These are phyloP conservation scores for Rhytidiadelphus loreus DNA, from an alignment of 225 moss, liverwort and hornwort genomes.

Conservation along the genomic window DNA sequence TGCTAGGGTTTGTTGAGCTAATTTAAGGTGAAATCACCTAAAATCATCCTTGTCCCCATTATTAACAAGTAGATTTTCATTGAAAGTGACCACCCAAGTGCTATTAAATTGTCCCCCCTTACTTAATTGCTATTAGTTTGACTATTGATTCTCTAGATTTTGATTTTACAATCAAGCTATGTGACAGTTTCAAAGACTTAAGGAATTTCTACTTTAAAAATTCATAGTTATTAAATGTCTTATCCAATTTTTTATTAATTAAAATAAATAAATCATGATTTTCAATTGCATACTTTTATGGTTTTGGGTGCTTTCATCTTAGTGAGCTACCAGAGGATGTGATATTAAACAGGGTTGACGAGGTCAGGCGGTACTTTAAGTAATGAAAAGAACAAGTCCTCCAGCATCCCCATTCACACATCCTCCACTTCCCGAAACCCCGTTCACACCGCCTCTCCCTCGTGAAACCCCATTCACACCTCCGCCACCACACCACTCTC, in stretches of 20 bases:
- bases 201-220: background rate
- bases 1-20: background rate
- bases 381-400: background rate
- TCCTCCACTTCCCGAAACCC: background rate
- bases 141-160: background rate
- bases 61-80: background rate
- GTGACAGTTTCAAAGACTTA: background rate
- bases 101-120: too few relatives aligned
- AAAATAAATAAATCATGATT: too few relatives aligned
- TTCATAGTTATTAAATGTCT: background rate
- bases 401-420: background rate
- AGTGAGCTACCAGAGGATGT: background rate
- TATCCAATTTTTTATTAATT: background rate
- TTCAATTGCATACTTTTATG: background rate
- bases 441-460: background rate
- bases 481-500: background rate
- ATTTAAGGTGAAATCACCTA: background rate
- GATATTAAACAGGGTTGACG: background rate
- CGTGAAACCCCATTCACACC: background rate
- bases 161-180: background rate
- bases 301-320: background rate
- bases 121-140: too few relatives aligned
- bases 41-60: accelerated
- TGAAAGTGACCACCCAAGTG: background rate
- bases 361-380: too few relatives aligned